Base-by-base conservation (phyloP, 2,329 filamentous ascomycete species). In the Pochonia chlamydosporia region DNA sequence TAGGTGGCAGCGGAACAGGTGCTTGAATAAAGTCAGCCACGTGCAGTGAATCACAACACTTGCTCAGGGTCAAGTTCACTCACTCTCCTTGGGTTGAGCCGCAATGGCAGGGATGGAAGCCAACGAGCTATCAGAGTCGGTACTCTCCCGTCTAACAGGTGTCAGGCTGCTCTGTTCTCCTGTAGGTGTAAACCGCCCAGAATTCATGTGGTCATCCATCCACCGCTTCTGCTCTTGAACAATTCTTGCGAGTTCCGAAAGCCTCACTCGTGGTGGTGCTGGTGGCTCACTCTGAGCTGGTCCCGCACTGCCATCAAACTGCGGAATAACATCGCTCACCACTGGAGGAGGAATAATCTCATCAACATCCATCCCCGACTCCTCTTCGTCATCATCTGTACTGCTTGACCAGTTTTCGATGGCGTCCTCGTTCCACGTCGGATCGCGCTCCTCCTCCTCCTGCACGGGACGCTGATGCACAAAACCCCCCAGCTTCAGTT, bases 1-100 rank as follows among this genome's bases (percentile, higher is more conserved):
- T 20, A 35, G 31, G n/a, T 18, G 46, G 46, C 21, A 40, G 28
- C 21, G 43, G 37, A 42, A 49, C 43, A 21, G 42, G 21, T 6
- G 47, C 47, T 49, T 20, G 30, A 4, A 10, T 11, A 39, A 20
- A 18, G 20, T 39, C 20, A 39, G 35, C 20, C 9, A 5, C 10
- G 35, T 11, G 26, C n/a, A n/a, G n/a, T n/a, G 14, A 5, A 21
- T 21, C 9, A 5, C 7, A 39, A 39, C 35, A 24, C 21, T 9
- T 18, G 31, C 8, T 23, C n/a, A n/a, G n/a, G n/a, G n/a, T 23
- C 9, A 6, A 23, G 7, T 11, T 21, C 9, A 39, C 35, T 39
- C 14, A 39, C 35, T 39, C n/a, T 39, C 35, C 20, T 39, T 39
- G 7, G 26, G 7, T 3, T 13, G 35, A 4, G 14, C 18, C 4